A percentile compares a stretch with the other conserved stretches of the same genome.
phyloP scores from a whole-genome alignment of 108 stramenopile species.

The Chaetoceros tenuissimus region DNA sequence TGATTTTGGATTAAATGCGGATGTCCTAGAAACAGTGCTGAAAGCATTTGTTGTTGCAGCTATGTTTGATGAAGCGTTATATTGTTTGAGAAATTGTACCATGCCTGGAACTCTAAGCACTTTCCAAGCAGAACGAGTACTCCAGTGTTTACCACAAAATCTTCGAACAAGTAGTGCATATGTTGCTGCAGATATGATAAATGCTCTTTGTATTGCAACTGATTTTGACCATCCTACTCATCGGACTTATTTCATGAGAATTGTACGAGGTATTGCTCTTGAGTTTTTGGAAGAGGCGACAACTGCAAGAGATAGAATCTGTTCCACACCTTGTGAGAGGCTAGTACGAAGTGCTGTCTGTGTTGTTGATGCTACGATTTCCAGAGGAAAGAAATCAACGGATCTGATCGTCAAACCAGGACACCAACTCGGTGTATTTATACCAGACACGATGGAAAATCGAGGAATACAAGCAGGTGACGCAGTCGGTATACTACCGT shows the following conservation, averaged over 20 bases:
- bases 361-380: conserved; percentile 75
- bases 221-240: conserved; percentile 74
- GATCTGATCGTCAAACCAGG: conserved; percentile 80
- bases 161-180: conserved; percentile 73
- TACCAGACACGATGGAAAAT: conserved; percentile 81
- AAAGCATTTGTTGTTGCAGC: conserved; percentile 87
- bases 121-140: conserved; percentile 67
- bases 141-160: conserved; percentile 81
- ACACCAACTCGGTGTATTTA: conserved; percentile 83
- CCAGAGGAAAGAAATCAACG: conserved; percentile 74
- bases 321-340: conserved; percentile 84
- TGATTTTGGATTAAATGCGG: conserved; percentile 65
- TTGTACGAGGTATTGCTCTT: conserved; percentile 80
- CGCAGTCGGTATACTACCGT: conserved; percentile 83
- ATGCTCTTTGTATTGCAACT: conserved; percentile 87
- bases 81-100: conserved; percentile 77
- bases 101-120: conserved; percentile 64
- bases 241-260: conserved; percentile 82
- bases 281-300: conserved; percentile 90
- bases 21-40: conserved; percentile 79
- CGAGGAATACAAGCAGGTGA: conserved; percentile 87
- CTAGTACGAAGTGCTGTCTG: conserved; percentile 76
- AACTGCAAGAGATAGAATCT: conserved; percentile 83
- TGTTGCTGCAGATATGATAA: conserved; percentile 87
- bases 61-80: conserved; percentile 87